Conservation (phyloP, 768 basidiomycete species). For the Steccherinum ochraceum region DNA sequence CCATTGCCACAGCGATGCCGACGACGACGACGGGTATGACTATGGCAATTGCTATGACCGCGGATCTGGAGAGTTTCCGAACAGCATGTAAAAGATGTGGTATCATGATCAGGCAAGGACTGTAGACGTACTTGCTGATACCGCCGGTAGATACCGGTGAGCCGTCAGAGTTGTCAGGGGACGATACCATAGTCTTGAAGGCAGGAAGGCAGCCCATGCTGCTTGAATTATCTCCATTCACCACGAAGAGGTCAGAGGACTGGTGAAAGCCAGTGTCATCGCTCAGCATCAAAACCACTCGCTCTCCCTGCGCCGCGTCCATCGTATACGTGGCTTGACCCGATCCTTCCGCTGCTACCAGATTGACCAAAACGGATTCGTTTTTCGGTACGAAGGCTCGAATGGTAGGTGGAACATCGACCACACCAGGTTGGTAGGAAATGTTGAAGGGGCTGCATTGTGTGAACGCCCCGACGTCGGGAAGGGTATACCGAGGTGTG, state of each 20-base stretch:
- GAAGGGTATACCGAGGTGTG: slow-evolving; percentile 26
- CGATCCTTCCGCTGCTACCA: slow-evolving; percentile 17
- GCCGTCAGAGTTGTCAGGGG: not conserved
- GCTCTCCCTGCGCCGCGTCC: slow-evolving; percentile 28
- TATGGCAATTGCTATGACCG: slow-evolving; percentile 40
- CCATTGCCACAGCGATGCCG: slow-evolving; percentile 35
- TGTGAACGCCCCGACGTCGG: slow-evolving; percentile 20
- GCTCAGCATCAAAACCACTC: slow-evolving; percentile 39
- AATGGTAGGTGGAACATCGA: slow-evolving; percentile 33
- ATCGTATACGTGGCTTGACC: slow-evolving; percentile 40
- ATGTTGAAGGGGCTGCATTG: slow-evolving; percentile 49
- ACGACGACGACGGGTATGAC: slow-evolving; percentile 31
- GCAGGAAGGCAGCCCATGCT: slow-evolving; percentile 20
- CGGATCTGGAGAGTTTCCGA: slow-evolving; percentile 24
- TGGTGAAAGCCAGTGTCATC: slow-evolving; percentile 33
- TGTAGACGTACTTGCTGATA: not conserved
- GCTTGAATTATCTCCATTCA: slow-evolving; percentile 24
- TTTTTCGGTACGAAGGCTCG: slow-evolving; percentile 27
- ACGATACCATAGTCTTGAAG: not conserved
- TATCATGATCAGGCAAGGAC: not conserved
- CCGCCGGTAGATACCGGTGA: not conserved
- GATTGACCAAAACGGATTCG: slow-evolving; percentile 20
- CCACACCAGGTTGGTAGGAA: slow-evolving; percentile 29
- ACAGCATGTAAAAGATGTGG: not conserved
- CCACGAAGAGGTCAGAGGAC: slow-evolving; percentile 37